Evolutionary conservation across 1,139 yeast species (phyloP), one percentile per base, ranked within the genome.

Genomic region (Taiozyma sp.): DNA sequence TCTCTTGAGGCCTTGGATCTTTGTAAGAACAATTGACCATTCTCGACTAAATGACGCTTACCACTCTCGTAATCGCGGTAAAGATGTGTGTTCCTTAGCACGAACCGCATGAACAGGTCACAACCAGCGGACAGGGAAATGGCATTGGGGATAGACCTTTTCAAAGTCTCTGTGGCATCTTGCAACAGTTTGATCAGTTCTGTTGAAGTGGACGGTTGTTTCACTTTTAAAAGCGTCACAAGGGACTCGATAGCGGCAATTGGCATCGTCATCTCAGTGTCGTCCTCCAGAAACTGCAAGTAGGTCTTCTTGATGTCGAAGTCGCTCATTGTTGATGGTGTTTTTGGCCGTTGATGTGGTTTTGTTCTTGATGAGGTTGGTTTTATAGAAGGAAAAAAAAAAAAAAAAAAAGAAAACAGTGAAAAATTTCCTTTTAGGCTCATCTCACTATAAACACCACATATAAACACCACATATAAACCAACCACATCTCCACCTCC

Each of bases 41-140:
- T 95, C 63, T 88, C 96, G 36, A 92, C 96, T 59, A 95, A 75
- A 67, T 91, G 95, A 59, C 79, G 81, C 63, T 84, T 83, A 68
- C 97, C 91, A n/a, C 93, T 83, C 64, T 93, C 99, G 96, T 98
- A 95, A 68, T 93, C 97, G 28, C 90, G 84, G 66, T 90, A 90
- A 48, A 89, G 75, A 68, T 91, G 91, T 44, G 95, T 87, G 70
- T 92, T 91, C 67, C 96, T 78, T 58, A 91, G 76, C 13, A 95
- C 97, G 64, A 93, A 95, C 60, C 99, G 76, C 81, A 90, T 88
- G 69, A 95, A 95, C 63, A 95, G 78, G 69, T 95, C 99, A 74
- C 99, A 93, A 22, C 99, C 99, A 0, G 99, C 99, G 34, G 95
- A 83, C 54, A 95, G 75, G 13, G 97, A 91, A 49, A 93, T 89